Evolutionary conservation across 495 filamentous ascomycete genomes (phyloP).

Genomic region (Daldinia caldariorum): DNA sequence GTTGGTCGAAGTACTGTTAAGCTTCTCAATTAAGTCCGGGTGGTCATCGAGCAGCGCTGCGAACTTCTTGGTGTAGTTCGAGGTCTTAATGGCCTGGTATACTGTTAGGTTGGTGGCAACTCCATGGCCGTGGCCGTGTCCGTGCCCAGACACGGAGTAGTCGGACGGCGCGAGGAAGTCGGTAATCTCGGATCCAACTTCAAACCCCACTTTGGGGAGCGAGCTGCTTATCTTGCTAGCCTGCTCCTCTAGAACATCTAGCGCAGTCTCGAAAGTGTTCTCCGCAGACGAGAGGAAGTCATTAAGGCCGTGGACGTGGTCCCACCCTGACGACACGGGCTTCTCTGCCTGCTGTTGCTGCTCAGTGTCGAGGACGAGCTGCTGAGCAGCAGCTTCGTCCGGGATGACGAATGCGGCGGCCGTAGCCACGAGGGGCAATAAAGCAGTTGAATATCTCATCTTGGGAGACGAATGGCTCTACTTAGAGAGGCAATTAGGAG

Average conservation of each 20-base stretch:
- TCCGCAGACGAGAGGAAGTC: slow-evolving; percentile 54
- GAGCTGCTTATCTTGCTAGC: slow-evolving; percentile 40
- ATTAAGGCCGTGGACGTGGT: slow-evolving; percentile 16
- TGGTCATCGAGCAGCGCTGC: slow-evolving; percentile 75
- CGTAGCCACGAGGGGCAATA: slow-evolving; percentile 64
- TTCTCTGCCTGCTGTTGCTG: slow-evolving; percentile 32
- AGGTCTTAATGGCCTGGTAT: slow-evolving; percentile 77
- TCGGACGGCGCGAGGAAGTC: slow-evolving; percentile 43
- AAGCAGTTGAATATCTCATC: slow-evolving; percentile 53
- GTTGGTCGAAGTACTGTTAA: slow-evolving; percentile 76
- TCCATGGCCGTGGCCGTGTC: slow-evolving; percentile 28
- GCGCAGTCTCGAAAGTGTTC: slow-evolving; percentile 49
- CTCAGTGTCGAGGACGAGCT: slow-evolving; percentile 42
- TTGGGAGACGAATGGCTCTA: slow-evolving; percentile 13
- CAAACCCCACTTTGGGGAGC: slow-evolving; percentile 13
- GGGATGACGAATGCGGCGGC: slow-evolving; percentile 69
- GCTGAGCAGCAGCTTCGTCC: slow-evolving; percentile 57
- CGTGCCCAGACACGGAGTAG: slow-evolving; percentile 17
- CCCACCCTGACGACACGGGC: slow-evolving; percentile 27
- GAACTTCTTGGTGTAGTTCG: slow-evolving; percentile 79
- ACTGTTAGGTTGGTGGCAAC: slow-evolving; percentile 69
- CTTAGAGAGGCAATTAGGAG: not conserved
- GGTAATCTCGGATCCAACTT: slow-evolving; percentile 18
- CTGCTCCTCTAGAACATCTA: slow-evolving; percentile 48
- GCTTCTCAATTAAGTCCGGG: slow-evolving; percentile 70